Base-by-base conservation (phyloP, 2,329 filamentous ascomycete species). In the Trichoderma gracile region DNA sequence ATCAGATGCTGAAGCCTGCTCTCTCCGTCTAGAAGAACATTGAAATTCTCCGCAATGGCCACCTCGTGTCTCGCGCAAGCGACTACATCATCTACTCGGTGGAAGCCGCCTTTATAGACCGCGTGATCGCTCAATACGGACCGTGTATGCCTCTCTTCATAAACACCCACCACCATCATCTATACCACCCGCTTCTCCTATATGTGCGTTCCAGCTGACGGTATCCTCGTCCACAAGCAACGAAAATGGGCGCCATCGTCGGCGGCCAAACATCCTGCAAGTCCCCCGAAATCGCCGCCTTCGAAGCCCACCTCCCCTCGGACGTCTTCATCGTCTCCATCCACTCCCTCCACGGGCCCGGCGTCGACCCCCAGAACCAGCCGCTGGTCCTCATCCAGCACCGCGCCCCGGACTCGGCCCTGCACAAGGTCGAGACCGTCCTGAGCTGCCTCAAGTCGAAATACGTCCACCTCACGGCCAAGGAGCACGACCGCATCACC, bases 31-130 rank as follows among this genome's bases (percentile, higher is more conserved):
- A 79, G 94, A 89, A 85, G 75, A 88, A 88, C 81, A 83, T 99
- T 82, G 88, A 91, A 78, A 95, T 99, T 73, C 88, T 94, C 76
- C 89, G 87, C 77, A 97, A 97, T 85, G 96, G 96, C 72, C 93
- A 98, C 80, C 85, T 94, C 77, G 95, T 99, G 72, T 97, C 95
- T 71, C 89, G 95, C 79, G 88, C 89, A 78, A 97, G 93, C 88
- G 94, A 98, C 84, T 98, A 93, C 78, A 97, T 97, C 80, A 93
- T 99, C 76, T 99, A 99, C 84, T 96, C 91, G 78, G 95, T 99
- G 78, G 94, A 98, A 79, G 95, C 95, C 67, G 92, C 93, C 72
- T 86, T 89, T 69, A 96, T 99, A 77, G 90, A 92, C 75, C 85
- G 84, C 70, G 91, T 97, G 71, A 95, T 97, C 73, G 89, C 89